A percentile compares a stretch with the other conserved stretches of the same genome.
Conservation (phyloP, 106 monocot genomes). For the Dioscorea zingiberensis region DNA sequence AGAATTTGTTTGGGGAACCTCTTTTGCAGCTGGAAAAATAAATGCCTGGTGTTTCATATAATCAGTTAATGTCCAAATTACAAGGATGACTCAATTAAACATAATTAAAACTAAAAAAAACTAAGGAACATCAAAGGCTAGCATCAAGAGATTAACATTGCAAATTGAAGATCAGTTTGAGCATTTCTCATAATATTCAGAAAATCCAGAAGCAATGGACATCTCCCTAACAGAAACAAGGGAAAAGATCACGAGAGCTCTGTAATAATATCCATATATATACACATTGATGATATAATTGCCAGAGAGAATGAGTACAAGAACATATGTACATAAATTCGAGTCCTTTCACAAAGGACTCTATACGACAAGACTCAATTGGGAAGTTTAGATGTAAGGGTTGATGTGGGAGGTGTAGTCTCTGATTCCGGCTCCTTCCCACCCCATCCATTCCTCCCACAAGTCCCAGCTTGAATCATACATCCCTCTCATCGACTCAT, state of each 20-base stretch:
- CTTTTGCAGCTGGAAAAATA: not conserved
- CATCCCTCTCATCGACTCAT: conserved; percentile 48
- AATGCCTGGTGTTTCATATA: no score
- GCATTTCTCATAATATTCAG: no score
- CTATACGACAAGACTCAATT: not conserved
- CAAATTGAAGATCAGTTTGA: no score
- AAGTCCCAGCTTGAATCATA: conserved; percentile 52
- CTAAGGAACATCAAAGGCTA: no score
- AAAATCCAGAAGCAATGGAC: conserved; percentile 6
- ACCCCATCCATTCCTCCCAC: conserved; percentile 94
- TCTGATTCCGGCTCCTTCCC: conserved; percentile 68
- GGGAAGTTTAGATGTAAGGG: conserved; percentile 42
- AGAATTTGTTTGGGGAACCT: not conserved
- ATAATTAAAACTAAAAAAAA: no score
- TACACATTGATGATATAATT: not conserved
- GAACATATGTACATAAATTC: not conserved
- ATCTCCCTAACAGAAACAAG: not conserved
- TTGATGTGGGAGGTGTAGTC: conserved; percentile 78
- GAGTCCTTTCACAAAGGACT: not conserved
- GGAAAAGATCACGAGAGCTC: not conserved
- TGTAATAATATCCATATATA: no score
- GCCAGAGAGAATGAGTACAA: not conserved
- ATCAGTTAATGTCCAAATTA: no score
- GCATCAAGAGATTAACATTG: no score
- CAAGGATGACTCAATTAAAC: no score